These are phyloP conservation scores for Cucurbita moschata DNA, from an alignment of 306 rosid species.

Conservation along the genomic window DNA sequence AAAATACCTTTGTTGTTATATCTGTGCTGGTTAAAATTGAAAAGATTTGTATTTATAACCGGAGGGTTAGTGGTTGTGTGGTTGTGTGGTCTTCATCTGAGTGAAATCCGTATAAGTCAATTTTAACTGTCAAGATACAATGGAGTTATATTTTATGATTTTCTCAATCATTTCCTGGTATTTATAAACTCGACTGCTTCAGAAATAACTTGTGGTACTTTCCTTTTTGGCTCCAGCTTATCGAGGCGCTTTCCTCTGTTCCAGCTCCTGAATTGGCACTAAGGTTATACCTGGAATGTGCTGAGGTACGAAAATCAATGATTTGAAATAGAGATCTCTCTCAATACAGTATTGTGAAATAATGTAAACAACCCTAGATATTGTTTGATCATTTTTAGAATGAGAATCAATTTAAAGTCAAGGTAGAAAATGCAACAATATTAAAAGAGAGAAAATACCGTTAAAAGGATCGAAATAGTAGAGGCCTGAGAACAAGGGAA, in stretches of 20 bases:
- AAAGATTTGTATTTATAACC: not conserved
- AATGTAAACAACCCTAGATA: not conserved
- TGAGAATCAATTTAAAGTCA: not conserved
- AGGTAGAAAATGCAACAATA: not conserved
- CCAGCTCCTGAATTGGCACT: slow-evolving; percentile 34
- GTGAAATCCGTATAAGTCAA: not conserved
- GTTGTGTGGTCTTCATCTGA: not conserved
- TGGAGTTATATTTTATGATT: not conserved
- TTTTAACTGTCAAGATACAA: not conserved
- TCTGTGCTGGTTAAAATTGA: not conserved
- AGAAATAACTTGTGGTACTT: not conserved
- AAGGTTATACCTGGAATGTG: slow-evolving; percentile 37
- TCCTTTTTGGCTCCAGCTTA: slow-evolving; percentile 17
- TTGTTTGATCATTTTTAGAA: not conserved
- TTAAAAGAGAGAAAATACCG: not conserved
- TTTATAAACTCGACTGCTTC: not conserved
- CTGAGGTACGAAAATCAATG: slow-evolving; percentile 21
- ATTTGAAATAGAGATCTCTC: not conserved
- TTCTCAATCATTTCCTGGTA: not conserved
- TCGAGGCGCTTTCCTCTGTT: slow-evolving; percentile 29
- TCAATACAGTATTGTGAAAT: not conserved
- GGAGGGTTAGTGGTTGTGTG: not conserved
- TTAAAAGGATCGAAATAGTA: not conserved
- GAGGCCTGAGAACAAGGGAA: not conserved
- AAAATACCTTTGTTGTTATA: not conserved